Evolutionary conservation across 768 basidiomycete genomes (phyloP).

Genomic region (Candolleomyces aberdarensis): DNA sequence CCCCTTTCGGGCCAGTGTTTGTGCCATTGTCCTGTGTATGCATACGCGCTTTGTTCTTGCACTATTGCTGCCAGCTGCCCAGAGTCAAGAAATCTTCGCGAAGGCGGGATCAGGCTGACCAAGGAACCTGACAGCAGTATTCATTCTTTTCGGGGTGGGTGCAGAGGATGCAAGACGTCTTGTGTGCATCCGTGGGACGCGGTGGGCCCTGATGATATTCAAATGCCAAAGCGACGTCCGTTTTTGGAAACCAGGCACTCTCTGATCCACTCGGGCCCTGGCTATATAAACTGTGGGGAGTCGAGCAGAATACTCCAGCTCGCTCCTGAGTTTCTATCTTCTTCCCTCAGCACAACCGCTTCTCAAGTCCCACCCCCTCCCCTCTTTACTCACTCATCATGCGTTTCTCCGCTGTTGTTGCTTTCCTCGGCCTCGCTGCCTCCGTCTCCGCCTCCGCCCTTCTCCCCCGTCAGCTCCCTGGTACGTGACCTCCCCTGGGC

Average conservation of each 20-base stretch:
- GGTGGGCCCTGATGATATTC: background rate
- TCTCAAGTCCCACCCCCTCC: conserved; percentile 20
- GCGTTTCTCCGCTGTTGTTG: conserved; percentile 47
- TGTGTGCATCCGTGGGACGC: no score
- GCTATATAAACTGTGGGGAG: conserved; percentile 11
- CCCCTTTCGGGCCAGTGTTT: conserved; percentile 15
- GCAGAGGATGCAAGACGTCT: no score
- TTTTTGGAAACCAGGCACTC: background rate
- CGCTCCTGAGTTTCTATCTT: conserved; percentile 16
- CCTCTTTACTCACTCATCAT: conserved; percentile 32
- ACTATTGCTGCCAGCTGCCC: no score
- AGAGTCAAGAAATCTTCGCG: no score
- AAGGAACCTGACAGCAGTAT: conserved; percentile 1
- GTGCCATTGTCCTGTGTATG: conserved; percentile 25
- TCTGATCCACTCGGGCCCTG: background rate
- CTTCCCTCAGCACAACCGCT: conserved; percentile 12
- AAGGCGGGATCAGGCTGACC: background rate
- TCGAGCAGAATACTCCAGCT: conserved; percentile 8
- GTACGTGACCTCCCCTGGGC: conserved; percentile 17
- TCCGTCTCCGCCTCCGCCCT: conserved; percentile 37
- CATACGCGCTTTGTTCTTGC: background rate
- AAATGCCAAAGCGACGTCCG: background rate
- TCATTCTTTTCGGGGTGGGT: background rate
- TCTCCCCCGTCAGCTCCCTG: conserved; percentile 35
- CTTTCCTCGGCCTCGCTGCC: conserved; percentile 38